Evolutionary conservation across 2,329 filamentous ascomycete genomes (phyloP).

Genomic region (Botryosphaeria dothidea): DNA sequence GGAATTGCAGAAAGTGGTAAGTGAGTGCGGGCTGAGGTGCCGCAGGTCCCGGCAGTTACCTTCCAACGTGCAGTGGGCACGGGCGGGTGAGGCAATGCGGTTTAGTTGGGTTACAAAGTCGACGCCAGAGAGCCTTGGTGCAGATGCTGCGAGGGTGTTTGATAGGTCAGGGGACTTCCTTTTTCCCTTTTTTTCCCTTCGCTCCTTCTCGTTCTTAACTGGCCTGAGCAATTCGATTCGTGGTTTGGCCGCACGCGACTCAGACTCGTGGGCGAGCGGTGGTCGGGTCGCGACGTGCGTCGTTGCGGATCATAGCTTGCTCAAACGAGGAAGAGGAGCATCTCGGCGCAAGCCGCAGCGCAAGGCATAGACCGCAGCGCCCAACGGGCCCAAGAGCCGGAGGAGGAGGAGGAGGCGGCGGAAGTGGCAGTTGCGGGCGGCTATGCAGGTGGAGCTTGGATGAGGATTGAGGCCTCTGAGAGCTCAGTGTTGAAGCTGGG

Average conservation of each 20-base stretch:
- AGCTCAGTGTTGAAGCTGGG: background rate
- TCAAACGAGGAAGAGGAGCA: background rate
- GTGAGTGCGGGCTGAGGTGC: background rate
- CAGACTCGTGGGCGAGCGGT: background rate
- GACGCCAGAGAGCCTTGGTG: background rate
- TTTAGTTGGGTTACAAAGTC: conserved; percentile 4
- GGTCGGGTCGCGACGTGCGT: background rate
- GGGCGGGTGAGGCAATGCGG: conserved; percentile 2
- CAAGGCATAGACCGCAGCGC: background rate
- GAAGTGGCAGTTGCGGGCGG: conserved; percentile 8
- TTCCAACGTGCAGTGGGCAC: background rate
- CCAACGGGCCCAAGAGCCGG: background rate
- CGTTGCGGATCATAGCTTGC: background rate
- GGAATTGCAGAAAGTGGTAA: background rate
- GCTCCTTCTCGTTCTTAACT: background rate
- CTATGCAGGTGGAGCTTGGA: conserved; percentile 1
- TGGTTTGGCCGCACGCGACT: background rate
- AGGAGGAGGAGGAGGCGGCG: background rate
- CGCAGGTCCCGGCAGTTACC: conserved; percentile 11
- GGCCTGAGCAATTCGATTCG: background rate
- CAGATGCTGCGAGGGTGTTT: background rate
- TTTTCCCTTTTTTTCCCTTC: background rate
- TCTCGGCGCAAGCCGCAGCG: background rate
- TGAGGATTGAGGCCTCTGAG: background rate
- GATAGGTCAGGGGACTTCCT: background rate